These are phyloP conservation scores for Arthrobotrys entomopaga DNA, from an alignment of 2,329 filamentous ascomycete genomes.

Conservation along the genomic window DNA sequence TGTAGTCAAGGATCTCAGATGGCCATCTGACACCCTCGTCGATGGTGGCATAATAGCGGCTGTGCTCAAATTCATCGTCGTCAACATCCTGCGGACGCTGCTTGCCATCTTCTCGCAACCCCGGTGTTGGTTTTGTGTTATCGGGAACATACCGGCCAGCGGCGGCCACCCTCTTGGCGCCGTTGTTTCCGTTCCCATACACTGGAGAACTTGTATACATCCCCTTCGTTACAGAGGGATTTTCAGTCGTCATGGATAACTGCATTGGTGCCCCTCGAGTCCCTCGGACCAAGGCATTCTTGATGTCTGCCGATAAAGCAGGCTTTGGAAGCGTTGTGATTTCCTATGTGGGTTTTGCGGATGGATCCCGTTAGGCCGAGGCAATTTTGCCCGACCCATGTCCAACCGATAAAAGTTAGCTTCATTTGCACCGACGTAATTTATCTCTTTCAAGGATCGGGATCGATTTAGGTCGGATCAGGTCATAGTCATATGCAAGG, in stretches of 20 bases:
- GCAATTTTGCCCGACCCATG: slow-evolving; percentile 55
- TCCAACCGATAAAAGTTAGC: slow-evolving; percentile 49
- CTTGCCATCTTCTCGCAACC: slow-evolving; percentile 46
- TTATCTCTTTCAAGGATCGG: slow-evolving; percentile 30
- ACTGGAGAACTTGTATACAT: slow-evolving; percentile 75
- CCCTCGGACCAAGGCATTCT: slow-evolving; percentile 65
- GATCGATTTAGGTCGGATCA: slow-evolving; percentile 1
- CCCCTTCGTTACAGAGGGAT: slow-evolving; percentile 86
- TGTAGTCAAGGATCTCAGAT: slow-evolving; percentile 92
- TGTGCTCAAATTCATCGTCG: slow-evolving; percentile 60
- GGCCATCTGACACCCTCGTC: slow-evolving; percentile 92
- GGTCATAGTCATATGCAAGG: slow-evolving; percentile 1
- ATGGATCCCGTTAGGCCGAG: slow-evolving; percentile 57
- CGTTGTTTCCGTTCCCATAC: slow-evolving; percentile 65
- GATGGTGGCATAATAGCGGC: slow-evolving; percentile 89
- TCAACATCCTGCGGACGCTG: slow-evolving; percentile 55
- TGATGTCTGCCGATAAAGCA: slow-evolving; percentile 77
- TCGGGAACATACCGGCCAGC: slow-evolving; percentile 57
- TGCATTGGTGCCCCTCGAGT: slow-evolving; percentile 71
- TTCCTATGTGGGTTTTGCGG: slow-evolving; percentile 71
- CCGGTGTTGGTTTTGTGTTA: slow-evolving; percentile 59
- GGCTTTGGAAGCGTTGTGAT: slow-evolving; percentile 88
- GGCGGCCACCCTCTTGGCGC: slow-evolving; percentile 64
- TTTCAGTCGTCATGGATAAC: slow-evolving; percentile 83
- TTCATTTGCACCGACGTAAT: slow-evolving; percentile 13